Evolutionary conservation across 2,329 filamentous ascomycete species (phyloP), one percentile per base, ranked within the genome.

Genomic region (Xylaria multiplex): DNA sequence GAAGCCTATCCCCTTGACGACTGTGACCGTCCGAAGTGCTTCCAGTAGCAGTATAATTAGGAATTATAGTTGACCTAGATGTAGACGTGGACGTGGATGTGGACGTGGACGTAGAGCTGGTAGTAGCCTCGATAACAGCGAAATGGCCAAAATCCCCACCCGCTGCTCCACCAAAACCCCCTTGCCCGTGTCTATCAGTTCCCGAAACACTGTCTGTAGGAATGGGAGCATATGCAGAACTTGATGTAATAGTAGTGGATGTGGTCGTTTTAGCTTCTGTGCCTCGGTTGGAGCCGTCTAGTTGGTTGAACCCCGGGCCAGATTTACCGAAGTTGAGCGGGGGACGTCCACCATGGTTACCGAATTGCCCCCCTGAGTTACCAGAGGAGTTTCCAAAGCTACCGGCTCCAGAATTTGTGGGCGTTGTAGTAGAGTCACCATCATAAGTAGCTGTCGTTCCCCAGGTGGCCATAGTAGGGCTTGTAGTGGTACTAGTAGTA

Each of bases 321-420:
- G 53, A 22, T 9, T 42, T 24, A 37, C 46, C 57, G n/a, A 65
- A 52, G 14, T 45, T 14, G 11, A 60, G 46, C 16, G 52, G 56
- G 40, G 22, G 56, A 19, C 37, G 19, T 16, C 42, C 59, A n/a
- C 22, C 37, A 27, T 42, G 45, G 19, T 27, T 16, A 8, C 45
- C 52, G 35, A 53, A 32, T 11, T n/a, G 52, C n/a, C 49, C 24
- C 14, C 24, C 46, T 52, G 45, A 45, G 22, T 32, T 14, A 30
- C 43, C 52, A 52, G 6, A 2, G 32, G 3, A 37, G 1, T 13
- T 24, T 6, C 16, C 16, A 57, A 57, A 35, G 2, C 22, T 8
- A 11, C 6, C 22, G 30, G 16, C 11, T 42, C 3, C n/a, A 22
- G 24, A 7, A 3, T 43, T 19, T 40, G 55, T 42, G 11, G 24